Percentiles rank a stretch among this genome's conserved stretches.
Conservation (phyloP, 2,329 filamentous ascomycete genomes). For the Knoxdaviesia capensis region DNA sequence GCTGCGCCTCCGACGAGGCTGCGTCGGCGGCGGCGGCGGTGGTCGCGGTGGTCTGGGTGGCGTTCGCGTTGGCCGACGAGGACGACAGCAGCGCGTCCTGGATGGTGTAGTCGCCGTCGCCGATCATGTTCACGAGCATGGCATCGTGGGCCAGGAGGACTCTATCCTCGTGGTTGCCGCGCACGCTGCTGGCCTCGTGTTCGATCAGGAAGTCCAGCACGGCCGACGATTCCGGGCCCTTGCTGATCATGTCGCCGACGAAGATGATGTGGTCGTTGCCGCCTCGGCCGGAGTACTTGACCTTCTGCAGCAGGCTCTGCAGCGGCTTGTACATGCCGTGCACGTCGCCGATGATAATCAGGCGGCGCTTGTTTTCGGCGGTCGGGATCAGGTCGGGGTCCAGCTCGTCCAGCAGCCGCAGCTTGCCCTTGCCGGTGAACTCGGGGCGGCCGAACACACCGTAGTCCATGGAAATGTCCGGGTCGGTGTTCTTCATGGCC, state of each 20-base stretch:
- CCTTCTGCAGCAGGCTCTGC: slow-evolving; percentile 42
- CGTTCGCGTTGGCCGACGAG: slow-evolving; percentile 6
- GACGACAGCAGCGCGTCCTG: slow-evolving; percentile 4
- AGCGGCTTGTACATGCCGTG: slow-evolving; percentile 66
- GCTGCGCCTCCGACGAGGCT: slow-evolving; percentile 2
- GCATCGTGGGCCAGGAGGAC: slow-evolving; percentile 45
- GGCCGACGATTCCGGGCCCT: slow-evolving; percentile 59
- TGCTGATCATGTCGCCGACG: slow-evolving; percentile 62
- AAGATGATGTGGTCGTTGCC: slow-evolving; percentile 51
- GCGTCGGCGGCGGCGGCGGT: slow-evolving; percentile 4
- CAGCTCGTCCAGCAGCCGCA: slow-evolving; percentile 12
- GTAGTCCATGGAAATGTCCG: slow-evolving; percentile 19
- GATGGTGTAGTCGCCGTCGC: slow-evolving; percentile 10
- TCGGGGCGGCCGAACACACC: slow-evolving; percentile 17
- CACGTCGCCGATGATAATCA: slow-evolving; percentile 79
- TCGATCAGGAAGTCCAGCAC: slow-evolving; percentile 59
- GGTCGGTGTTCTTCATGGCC: too few relatives aligned
- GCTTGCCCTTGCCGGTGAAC: slow-evolving; percentile 10
- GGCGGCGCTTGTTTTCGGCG: slow-evolving; percentile 25
- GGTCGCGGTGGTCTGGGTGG: slow-evolving; percentile 9
- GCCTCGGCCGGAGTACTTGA: slow-evolving; percentile 30
- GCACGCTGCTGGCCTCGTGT: slow-evolving; percentile 59
- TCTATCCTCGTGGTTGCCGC: slow-evolving; percentile 84
- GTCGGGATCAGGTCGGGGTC: slow-evolving; percentile 13
- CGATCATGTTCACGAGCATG: slow-evolving; percentile 6